Conservation (phyloP, 768 basidiomycete genomes). For the Podaxis sp. region DNA sequence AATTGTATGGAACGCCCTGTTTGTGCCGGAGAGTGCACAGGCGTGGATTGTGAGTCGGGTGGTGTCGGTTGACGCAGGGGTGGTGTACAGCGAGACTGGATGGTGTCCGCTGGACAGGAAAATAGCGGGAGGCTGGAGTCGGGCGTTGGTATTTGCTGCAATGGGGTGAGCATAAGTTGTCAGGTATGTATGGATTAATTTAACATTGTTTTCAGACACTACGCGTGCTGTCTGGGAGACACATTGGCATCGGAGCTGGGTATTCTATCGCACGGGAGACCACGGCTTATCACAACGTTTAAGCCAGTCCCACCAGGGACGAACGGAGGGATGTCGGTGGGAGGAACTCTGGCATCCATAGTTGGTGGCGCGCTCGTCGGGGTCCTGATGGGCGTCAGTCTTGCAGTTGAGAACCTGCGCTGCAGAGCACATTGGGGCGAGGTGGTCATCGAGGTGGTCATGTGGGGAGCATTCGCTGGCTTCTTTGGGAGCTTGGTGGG, state of each 20-base stretch:
- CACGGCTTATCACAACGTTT: conserved; percentile 76
- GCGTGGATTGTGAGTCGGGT: conserved; percentile 25
- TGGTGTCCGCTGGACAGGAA: conserved; percentile 63
- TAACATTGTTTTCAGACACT: conserved; percentile 51
- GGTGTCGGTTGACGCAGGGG: conserved; percentile 18
- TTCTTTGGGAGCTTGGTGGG: conserved; percentile 76
- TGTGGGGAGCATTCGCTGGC: conserved; percentile 65
- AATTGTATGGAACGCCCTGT: conserved; percentile 59
- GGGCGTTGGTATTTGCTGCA: conserved; percentile 55
- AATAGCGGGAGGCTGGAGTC: conserved; percentile 49
- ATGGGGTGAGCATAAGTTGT: conserved; percentile 48
- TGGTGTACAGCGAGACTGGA: conserved; percentile 30
- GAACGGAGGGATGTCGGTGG: conserved; percentile 79
- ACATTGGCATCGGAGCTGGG: conserved; percentile 93
- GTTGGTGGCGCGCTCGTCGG: conserved; percentile 75
- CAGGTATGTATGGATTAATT: neutral
- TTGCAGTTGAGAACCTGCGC: conserved; percentile 57
- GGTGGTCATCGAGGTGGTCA: conserved; percentile 39
- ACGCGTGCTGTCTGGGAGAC: conserved; percentile 86
- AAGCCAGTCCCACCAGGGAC: conserved; percentile 80
- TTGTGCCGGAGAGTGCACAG: conserved; percentile 39
- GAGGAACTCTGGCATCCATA: conserved; percentile 71
- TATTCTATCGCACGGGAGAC: conserved; percentile 66
- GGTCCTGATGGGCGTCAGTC: conserved; percentile 44
- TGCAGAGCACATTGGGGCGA: conserved; percentile 39